phyloP scores from a whole-genome alignment of 192 early-diverging fungal species.

The Chytriomyces sp. region DNA sequence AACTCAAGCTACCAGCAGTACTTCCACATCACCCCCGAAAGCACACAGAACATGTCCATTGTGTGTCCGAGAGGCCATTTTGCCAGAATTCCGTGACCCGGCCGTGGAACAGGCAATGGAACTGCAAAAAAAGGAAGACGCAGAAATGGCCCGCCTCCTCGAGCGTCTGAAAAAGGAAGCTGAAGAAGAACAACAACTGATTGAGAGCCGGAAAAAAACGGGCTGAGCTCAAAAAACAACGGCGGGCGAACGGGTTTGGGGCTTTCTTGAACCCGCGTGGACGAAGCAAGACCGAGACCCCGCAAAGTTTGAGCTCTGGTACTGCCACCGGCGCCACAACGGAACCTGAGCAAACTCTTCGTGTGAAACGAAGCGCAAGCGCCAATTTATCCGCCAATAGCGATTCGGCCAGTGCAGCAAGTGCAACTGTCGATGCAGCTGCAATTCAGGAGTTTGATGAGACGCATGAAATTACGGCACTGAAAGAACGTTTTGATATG shows the following conservation, averaged over 20 bases:
- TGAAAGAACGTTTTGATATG: slow-evolving; percentile 11
- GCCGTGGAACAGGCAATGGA: slow-evolving; percentile 34
- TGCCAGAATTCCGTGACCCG: slow-evolving; percentile 43
- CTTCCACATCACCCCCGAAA: slow-evolving; percentile 7
- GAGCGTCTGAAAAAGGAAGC: slow-evolving; percentile 37
- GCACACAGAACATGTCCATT: slow-evolving; percentile 43
- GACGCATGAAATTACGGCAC: background rate
- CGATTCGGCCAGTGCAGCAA: background rate
- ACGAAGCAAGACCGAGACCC: slow-evolving; percentile 8
- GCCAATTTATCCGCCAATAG: background rate
- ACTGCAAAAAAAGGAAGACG: slow-evolving; percentile 33
- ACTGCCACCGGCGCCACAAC: background rate
- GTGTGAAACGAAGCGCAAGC: slow-evolving; percentile 15
- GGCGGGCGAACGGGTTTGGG: slow-evolving; percentile 15
- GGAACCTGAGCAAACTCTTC: background rate
- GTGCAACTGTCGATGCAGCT: background rate
- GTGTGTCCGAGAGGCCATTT: slow-evolving; percentile 42
- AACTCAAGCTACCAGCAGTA: background rate
- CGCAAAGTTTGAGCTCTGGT: background rate
- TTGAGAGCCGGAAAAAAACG: slow-evolving; percentile 21
- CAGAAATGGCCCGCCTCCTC: slow-evolving; percentile 24
- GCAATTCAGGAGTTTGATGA: background rate
- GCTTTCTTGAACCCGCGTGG: slow-evolving; percentile 3
- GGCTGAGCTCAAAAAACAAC: slow-evolving; percentile 4
- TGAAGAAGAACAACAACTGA: slow-evolving; percentile 31